Conservation (phyloP, 177 flowering plant genomes). For the Vitis hybrid region DNA sequence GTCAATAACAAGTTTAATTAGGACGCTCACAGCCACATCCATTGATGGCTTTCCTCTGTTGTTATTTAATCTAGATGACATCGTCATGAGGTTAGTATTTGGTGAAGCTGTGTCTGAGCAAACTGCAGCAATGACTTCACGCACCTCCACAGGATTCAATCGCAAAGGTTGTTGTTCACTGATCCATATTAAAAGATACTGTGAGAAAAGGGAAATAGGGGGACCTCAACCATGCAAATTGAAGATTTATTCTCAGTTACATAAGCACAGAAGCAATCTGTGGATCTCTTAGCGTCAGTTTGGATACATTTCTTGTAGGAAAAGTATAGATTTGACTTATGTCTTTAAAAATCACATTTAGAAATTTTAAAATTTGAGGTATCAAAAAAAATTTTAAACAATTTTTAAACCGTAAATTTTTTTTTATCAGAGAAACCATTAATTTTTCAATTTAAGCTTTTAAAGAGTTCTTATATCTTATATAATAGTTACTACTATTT, state of each 20-base stretch:
- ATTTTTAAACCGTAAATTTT: too few relatives aligned
- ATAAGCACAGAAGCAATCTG: neutral
- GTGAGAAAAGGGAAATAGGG: slow-evolving; percentile 9
- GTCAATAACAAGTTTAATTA: slow-evolving; percentile 97
- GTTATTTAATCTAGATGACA: slow-evolving; percentile 70
- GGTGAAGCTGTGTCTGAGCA: slow-evolving; percentile 72
- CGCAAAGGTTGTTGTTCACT: slow-evolving; percentile 98
- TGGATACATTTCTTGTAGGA: too few relatives aligned
- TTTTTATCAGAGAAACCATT: too few relatives aligned
- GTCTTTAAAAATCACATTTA: too few relatives aligned
- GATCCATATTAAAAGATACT: slow-evolving; percentile 25
- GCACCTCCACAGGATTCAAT: slow-evolving; percentile 83
- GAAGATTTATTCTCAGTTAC: neutral
- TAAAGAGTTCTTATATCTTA: too few relatives aligned
- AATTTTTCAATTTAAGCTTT: too few relatives aligned
- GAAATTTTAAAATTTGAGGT: too few relatives aligned
- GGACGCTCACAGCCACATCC: slow-evolving; percentile 98
- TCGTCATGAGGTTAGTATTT: slow-evolving; percentile 54
- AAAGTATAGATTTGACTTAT: too few relatives aligned
- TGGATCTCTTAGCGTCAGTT: too few relatives aligned
- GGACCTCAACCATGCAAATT: slow-evolving; percentile 7
- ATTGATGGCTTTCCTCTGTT: slow-evolving; percentile 80
- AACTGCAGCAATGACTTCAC: slow-evolving; percentile 92
- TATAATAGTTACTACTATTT: too few relatives aligned
- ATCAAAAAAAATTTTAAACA: too few relatives aligned